Evolutionary conservation across 2,329 filamentous ascomycete species (phyloP).

Genomic region (Fusarium abutilonis): DNA sequence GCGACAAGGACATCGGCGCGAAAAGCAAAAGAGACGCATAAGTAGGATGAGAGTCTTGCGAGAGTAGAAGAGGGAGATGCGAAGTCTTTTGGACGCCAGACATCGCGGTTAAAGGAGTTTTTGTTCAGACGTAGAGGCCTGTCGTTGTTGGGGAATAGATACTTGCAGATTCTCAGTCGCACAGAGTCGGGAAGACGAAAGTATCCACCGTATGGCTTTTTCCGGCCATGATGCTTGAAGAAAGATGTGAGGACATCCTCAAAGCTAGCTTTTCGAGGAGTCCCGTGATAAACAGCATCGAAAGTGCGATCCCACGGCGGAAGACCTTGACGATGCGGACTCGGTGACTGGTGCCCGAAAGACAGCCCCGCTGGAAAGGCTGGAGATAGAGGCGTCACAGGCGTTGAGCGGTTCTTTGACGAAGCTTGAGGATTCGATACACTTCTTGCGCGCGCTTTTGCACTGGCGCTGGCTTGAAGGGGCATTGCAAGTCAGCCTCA

Average conservation of each 20-base stretch:
- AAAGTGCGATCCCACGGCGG: conserved; percentile 52
- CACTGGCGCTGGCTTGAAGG: conserved; percentile 10
- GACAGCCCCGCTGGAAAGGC: background rate
- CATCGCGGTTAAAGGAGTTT: conserved; percentile 41
- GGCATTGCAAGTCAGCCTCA: conserved; percentile 22
- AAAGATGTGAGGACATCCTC: conserved; percentile 38
- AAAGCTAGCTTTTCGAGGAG: conserved; percentile 26
- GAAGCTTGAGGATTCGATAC: conserved; percentile 20
- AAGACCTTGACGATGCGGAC: conserved; percentile 23
- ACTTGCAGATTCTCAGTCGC: conserved; percentile 44
- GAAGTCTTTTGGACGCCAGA: conserved; percentile 52
- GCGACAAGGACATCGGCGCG: conserved; percentile 51
- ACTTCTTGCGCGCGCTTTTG: conserved; percentile 29
- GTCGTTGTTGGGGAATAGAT: conserved; percentile 34
- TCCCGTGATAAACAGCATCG: conserved; percentile 50
- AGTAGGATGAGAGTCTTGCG: conserved; percentile 38
- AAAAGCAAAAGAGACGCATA: conserved; percentile 50
- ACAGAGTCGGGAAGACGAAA: conserved; percentile 43
- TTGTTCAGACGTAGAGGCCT: conserved; percentile 48
- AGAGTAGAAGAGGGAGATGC: conserved; percentile 45
- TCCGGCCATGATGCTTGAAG: conserved; percentile 28
- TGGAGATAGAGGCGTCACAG: conserved; percentile 7
- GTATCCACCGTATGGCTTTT: conserved; percentile 24
- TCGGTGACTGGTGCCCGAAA: background rate
- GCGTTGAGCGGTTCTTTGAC: conserved; percentile 13